Percentiles rank a stretch among this genome's conserved stretches.
Conservation (phyloP, 129 eudicot genomes). For the Pulicaria dysenterica region DNA sequence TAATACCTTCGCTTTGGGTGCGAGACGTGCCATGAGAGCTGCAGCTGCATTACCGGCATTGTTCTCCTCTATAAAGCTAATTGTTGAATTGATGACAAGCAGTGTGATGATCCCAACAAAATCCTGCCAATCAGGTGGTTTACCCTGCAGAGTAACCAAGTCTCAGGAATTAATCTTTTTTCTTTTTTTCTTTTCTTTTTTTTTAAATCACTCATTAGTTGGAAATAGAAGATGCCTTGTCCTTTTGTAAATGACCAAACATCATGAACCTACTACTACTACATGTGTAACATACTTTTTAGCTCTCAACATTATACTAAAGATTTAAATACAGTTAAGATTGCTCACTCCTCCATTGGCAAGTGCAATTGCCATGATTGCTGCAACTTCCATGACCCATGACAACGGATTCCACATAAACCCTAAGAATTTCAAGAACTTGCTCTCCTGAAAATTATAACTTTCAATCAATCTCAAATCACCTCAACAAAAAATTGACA, state of each 20-base stretch:
- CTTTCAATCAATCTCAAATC: conserved; percentile 17
- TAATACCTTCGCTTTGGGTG: conserved; percentile 81
- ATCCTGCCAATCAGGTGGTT: conserved; percentile 95
- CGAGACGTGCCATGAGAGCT: conserved; percentile 89
- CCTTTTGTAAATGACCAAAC: conserved; percentile 7
- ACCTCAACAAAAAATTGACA: conserved; percentile 14
- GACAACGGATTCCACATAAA: conserved; percentile 93
- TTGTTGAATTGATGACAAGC: conserved; percentile 81
- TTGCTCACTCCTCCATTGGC: conserved; percentile 91
- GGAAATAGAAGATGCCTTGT: conserved; percentile 4
- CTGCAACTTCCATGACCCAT: conserved; percentile 96
- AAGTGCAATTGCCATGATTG: conserved; percentile 87
- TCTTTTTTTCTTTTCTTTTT: no score
- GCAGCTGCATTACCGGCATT: conserved; percentile 97
- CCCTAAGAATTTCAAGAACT: conserved; percentile 74
- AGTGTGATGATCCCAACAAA: conserved; percentile 77
- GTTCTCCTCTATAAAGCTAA: conserved; percentile 87
- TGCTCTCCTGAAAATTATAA: conserved; percentile 62
- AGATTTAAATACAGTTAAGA: conserved; percentile 20
- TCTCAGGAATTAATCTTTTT: not conserved
- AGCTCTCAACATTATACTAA: conserved; percentile 15
- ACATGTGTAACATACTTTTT: not conserved
- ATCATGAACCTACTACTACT: not conserved
- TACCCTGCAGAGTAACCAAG: conserved; percentile 50
- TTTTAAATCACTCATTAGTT: not conserved